Evolutionary conservation across 495 filamentous ascomycete species (phyloP).

Genomic region (Lophiotrema nucula): DNA sequence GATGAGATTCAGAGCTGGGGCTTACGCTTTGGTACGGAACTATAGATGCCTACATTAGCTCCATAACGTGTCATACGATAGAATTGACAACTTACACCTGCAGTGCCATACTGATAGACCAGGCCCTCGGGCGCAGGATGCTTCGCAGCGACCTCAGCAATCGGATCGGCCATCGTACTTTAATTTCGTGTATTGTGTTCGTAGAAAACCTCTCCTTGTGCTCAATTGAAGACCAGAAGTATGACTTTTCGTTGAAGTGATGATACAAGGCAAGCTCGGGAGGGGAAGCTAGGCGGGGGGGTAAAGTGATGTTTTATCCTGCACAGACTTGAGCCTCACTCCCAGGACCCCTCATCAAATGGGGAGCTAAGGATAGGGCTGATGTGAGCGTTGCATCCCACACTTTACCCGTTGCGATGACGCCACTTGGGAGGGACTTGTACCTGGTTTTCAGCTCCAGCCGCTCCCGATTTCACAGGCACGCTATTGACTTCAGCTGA

Average conservation of each 20-base stretch:
- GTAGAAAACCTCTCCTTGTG: neutral
- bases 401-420: constrained; percentile 17
- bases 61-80: neutral
- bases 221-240: neutral
- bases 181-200: neutral
- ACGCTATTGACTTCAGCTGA: too few relatives aligned
- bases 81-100: constrained; percentile 62
- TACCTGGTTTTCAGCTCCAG: too few relatives aligned
- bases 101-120: constrained; percentile 90
- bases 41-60: constrained; percentile 41
- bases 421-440: too few relatives aligned
- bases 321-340: constrained; percentile 22
- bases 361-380: constrained; percentile 10
- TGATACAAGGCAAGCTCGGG: neutral
- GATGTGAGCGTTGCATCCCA: neutral
- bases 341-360: constrained; percentile 23
- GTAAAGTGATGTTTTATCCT: constrained; percentile 3
- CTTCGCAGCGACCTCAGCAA: constrained; percentile 56
- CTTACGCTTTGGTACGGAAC: constrained; percentile 81
- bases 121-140: constrained; percentile 69
- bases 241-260: neutral
- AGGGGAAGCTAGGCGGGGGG: constrained; percentile 2
- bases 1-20: neutral
- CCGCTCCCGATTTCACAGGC: too few relatives aligned
- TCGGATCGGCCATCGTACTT: constrained; percentile 17